Evolutionary conservation across 2,329 filamentous ascomycete species (phyloP), one percentile per base, ranked within the genome.

Genomic region (Colletotrichum sp.): DNA sequence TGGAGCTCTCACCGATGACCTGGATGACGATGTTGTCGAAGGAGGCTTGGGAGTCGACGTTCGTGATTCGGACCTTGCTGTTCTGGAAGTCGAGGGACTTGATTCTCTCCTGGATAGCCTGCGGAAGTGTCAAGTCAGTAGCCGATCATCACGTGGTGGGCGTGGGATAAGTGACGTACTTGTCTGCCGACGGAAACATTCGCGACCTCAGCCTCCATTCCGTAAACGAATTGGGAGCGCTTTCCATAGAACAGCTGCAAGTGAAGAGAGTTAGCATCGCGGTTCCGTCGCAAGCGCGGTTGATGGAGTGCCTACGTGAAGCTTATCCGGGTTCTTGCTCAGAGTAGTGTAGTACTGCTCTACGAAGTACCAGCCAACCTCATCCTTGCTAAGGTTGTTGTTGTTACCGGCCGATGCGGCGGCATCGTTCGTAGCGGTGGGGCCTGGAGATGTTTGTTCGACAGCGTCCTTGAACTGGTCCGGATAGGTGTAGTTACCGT

Each of bases 291-390:
- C 12, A 52, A 21, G n/a, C 55, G 21, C 59, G 60, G 28, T 64
- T 36, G 21, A 26, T 26, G 12, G 36, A 55, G 87, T 28, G 36
- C 91, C 82, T 87, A 93, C 92, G 83, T 96, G 96, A 81, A 99
- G 94, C 87, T 97, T 98, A 84, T 98, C 96, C 26, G 97, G 96
- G 79, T 90, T 94, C 87, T 96, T 96, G 92, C 96, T 98, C 83
- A 99, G 88, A 77, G 96, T 99, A 80, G 95, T 99, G 88, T 99
- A 99, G 90, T 98, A 99, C 87, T 98, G 96, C 91, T 99, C 96
- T 75, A 99, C 97, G 81, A 99, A 99, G 88, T 96, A 99, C 97
- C 97, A 99, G 86, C 96, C 97, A 80, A 99, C 96, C 88, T 99
- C 95, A 85, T 98, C 96, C 89, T 98, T 98, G 81, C 90, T 89